Base-by-base conservation (phyloP, 805 yeast species). In the Brettanomyces naardenensis region DNA sequence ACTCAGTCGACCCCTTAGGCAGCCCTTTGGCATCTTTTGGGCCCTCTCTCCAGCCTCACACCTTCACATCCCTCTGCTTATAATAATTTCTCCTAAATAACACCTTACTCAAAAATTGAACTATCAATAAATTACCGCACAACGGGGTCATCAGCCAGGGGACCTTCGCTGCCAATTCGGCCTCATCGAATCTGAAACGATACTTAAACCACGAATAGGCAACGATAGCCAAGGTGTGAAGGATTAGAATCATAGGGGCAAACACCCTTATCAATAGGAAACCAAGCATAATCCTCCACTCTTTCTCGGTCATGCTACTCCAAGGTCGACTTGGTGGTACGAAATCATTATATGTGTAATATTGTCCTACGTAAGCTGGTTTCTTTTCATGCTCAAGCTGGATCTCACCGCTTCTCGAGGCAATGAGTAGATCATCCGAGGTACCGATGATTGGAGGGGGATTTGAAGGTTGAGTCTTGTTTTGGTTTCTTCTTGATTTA, bases 281-380 rank as follows among this genome's bases (percentile, higher is more conserved):
- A 3, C 62, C 62, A 37, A 58, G 41, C 23, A 53, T 23, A 11
- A 35, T 27, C 15, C 21, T 38, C 60, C 61, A 58, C 6, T 19
- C 17, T 19, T 26, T 11, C 10, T 22, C 29, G 9, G 10, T 20
- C 36, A 23, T 31, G 11, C 21, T 20, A 6, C 26, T 20, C 34
- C 34, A 31, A 9, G 14, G n/a, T 27, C 25, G 40, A 21, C 36
- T 22, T 11, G 19, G 31, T 36, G 26, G 37, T 19, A 19, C 17
- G 26, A 7, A 31, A 31, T 31, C 34, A 5, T 15, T 4, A 20
- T 19, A 31, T 13, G 34, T 18, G 26, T 31, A 31, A n/a, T 31
- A 31, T 20, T 17, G 19, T 31, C 34, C 34, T 13, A 13, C 3
- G 17, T 19, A 9, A 5, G 17, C 34, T 5, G 34, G 10, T 26